Evolutionary conservation across 176 grass and related monocot genomes (phyloP).

Genomic region (Hordeum vulgare): DNA sequence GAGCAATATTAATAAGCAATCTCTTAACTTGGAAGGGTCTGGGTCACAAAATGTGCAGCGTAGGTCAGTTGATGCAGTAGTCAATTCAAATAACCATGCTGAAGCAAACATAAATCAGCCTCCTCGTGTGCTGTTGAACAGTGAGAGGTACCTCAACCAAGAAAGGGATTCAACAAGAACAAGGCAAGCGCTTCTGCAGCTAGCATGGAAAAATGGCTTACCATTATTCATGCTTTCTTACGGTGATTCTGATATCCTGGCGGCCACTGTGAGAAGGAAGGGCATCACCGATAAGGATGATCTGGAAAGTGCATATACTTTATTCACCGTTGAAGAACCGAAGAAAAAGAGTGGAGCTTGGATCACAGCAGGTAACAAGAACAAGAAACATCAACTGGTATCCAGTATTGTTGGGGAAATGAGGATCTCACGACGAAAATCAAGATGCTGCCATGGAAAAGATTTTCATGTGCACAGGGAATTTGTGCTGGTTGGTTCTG

Average conservation of each 20-base stretch:
- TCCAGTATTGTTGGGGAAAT: slow-evolving; percentile 64
- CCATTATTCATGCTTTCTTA: slow-evolving; percentile 92
- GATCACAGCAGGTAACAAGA: slow-evolving; percentile 61
- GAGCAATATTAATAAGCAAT: slow-evolving; percentile 20
- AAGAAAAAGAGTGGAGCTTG: slow-evolving; percentile 57
- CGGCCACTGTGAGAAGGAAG: slow-evolving; percentile 57
- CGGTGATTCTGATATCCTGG: slow-evolving; percentile 71
- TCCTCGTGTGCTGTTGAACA: slow-evolving; percentile 22
- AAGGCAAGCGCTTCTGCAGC: slow-evolving; percentile 75
- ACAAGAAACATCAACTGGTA: slow-evolving; percentile 63
- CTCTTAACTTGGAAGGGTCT: slow-evolving; percentile 25
- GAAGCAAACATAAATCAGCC: slow-evolving; percentile 22
- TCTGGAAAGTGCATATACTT: slow-evolving; percentile 56
- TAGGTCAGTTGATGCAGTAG: slow-evolving; percentile 43
- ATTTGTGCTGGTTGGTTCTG: slow-evolving; percentile 77
- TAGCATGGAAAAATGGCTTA: slow-evolving; percentile 78
- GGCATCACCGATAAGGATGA: slow-evolving; percentile 32
- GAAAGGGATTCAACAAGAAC: slow-evolving; percentile 37
- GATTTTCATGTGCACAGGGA: slow-evolving; percentile 47
- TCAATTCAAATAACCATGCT: slow-evolving; percentile 30
- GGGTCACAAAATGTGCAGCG: slow-evolving; percentile 25
- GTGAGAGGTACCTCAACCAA: slow-evolving; percentile 36
- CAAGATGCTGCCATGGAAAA: slow-evolving; percentile 31
- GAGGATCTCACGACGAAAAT: slow-evolving; percentile 40
- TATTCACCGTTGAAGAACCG: slow-evolving; percentile 64